A percentile compares a stretch with the other conserved stretches of the same genome.
These are phyloP conservation scores for Pyrenopolyporus hunteri DNA, from an alignment of 495 filamentous ascomycete genomes.

Conservation along the genomic window DNA sequence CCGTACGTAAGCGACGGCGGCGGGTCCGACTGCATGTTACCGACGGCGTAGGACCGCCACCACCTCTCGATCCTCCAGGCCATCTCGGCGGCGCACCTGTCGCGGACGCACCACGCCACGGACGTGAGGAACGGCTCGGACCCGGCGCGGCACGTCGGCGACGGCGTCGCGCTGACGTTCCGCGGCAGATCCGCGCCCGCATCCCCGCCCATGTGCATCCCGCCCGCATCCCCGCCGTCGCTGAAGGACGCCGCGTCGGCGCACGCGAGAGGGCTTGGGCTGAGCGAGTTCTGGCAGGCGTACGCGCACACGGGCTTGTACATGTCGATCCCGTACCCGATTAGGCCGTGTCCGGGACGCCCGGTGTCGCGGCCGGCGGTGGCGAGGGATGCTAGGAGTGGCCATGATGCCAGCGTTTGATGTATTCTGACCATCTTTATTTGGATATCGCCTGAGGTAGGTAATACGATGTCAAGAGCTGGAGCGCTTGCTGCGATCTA, in stretches of 20 bases:
- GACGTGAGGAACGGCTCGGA: constrained; percentile 19
- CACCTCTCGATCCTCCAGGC: constrained; percentile 16
- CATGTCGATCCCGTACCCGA: constrained; percentile 10
- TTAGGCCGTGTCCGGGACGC: constrained; percentile 1
- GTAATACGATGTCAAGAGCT: too few relatives aligned
- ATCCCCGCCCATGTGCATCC: not conserved
- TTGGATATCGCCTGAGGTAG: not conserved
- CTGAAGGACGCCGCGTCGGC: constrained; percentile 1
- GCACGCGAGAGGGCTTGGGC: not conserved
- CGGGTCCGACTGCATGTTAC: constrained; percentile 4
- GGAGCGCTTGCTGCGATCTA: not conserved
- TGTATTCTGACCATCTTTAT: not conserved
- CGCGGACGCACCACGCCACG: constrained; percentile 26
- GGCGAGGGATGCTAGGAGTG: not conserved
- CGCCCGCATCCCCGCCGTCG: not conserved
- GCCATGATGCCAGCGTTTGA: not conserved
- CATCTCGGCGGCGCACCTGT: not conserved
- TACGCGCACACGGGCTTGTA: constrained; percentile 11
- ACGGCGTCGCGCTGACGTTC: constrained; percentile 10
- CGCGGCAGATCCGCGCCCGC: not conserved
- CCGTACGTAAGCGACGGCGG: constrained; percentile 9
- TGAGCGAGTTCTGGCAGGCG: constrained; percentile 2
- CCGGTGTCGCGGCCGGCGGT: constrained; percentile 2
- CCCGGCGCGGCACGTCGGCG: constrained; percentile 12
- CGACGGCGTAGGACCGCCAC: constrained; percentile 22